A percentile compares a stretch with the other conserved stretches of the same genome.
These are phyloP conservation scores for Bonnemaisonia californica DNA, from an alignment of 31 red algal genomes.

Conservation along the genomic window DNA sequence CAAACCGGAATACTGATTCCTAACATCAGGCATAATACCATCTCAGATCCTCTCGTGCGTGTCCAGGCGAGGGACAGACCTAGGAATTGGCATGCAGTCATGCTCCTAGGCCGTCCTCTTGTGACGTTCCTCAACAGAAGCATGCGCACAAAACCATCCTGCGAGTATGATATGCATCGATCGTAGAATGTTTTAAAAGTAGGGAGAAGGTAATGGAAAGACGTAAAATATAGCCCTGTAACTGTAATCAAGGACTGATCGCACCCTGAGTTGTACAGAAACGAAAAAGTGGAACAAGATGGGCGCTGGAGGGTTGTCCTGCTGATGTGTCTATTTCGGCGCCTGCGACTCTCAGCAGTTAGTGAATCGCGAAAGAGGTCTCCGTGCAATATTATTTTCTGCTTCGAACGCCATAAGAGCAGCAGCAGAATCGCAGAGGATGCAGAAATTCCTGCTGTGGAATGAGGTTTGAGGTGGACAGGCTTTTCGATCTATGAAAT, in stretches of 20 bases:
- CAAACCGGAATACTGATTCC: constrained; percentile 2
- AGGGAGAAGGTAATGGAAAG: background rate
- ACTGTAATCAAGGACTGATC: constrained; percentile 21
- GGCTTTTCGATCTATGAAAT: too few relatives aligned
- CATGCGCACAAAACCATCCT: background rate
- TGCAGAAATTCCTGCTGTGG: too few relatives aligned
- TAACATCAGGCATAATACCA: constrained; percentile 4
- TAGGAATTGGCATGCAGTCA: background rate
- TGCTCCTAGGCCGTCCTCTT: background rate
- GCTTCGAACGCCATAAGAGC: too few relatives aligned
- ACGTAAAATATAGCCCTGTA: background rate
- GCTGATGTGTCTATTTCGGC: too few relatives aligned
- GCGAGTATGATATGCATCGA: background rate
- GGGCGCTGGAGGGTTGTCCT: too few relatives aligned
- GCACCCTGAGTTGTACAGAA: background rate
- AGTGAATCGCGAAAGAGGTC: too few relatives aligned
- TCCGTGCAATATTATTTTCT: too few relatives aligned
- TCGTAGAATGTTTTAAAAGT: background rate
- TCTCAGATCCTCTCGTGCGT: background rate
- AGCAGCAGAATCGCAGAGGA: too few relatives aligned
- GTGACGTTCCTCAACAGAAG: background rate
- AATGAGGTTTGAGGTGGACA: too few relatives aligned
- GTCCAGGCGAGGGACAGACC: constrained; percentile 10
- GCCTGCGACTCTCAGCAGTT: too few relatives aligned
- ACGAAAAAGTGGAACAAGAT: too few relatives aligned